These are phyloP conservation scores for Talaromyces wortmannii DNA, from an alignment of 495 filamentous ascomycete species.

Conservation along the genomic window DNA sequence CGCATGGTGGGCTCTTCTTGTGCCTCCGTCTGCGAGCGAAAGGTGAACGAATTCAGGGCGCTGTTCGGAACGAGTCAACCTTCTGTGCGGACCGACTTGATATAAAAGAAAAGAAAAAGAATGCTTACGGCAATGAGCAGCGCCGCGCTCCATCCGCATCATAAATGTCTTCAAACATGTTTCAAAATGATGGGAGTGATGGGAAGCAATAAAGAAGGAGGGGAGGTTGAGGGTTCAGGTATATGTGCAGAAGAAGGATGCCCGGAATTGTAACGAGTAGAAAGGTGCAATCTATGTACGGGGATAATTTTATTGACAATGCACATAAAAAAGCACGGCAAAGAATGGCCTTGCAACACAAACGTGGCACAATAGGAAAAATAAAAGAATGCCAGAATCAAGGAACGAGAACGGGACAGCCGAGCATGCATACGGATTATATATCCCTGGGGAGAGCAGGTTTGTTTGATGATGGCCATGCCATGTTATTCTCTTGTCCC, in stretches of 20 bases:
- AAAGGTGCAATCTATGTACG: not conserved
- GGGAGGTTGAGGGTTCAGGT: not conserved
- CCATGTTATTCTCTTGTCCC: not conserved
- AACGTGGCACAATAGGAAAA: not conserved
- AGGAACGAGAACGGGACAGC: not conserved
- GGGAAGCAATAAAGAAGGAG: not conserved
- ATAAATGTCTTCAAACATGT: conserved; percentile 29
- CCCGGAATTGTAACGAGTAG: not conserved
- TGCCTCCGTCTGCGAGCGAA: conserved; percentile 1
- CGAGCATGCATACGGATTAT: conserved; percentile 3
- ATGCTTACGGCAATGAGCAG: conserved; percentile 36
- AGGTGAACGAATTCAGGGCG: conserved; percentile 5
- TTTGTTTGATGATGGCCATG: not conserved
- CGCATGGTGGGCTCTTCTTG: conserved; percentile 11
- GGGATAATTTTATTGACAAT: not conserved
- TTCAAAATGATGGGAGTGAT: not conserved
- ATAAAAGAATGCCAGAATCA: no score
- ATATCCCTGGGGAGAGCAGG: not conserved
- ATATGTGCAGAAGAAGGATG: not conserved
- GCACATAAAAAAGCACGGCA: not conserved
- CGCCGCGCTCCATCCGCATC: conserved; percentile 27
- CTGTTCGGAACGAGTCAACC: not conserved
- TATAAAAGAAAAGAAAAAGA: not conserved
- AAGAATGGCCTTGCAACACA: not conserved
- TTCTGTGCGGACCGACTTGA: not conserved